These are phyloP conservation scores for Linum tenue DNA, from an alignment of 345 rosid genomes.

Conservation along the genomic window DNA sequence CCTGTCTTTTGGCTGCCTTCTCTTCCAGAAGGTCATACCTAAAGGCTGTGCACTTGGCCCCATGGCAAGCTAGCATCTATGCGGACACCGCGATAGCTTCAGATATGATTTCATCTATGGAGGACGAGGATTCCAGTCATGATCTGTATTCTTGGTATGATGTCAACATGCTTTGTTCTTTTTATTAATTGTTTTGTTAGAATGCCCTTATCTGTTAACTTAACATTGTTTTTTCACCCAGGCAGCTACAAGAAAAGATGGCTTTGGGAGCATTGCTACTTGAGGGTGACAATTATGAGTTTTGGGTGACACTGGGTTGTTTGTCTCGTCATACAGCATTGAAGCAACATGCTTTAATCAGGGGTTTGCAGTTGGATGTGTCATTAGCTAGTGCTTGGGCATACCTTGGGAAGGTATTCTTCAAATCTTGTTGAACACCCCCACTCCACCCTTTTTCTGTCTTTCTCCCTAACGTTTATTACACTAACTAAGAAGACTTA, in stretches of 20 bases:
- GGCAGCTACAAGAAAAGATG: slow-evolving; percentile 90
- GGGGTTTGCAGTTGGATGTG: slow-evolving; percentile 86
- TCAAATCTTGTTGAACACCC: background rate
- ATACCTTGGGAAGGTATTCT: slow-evolving; percentile 73
- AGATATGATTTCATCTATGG: slow-evolving; percentile 52
- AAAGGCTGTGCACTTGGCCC: slow-evolving; percentile 67
- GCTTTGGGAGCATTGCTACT: slow-evolving; percentile 73
- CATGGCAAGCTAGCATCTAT: slow-evolving; percentile 87
- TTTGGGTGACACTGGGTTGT: slow-evolving; percentile 88
- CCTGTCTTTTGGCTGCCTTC: slow-evolving; percentile 42
- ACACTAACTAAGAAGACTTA: background rate
- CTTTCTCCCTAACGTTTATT: no score
- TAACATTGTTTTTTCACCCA: slow-evolving; percentile 35
- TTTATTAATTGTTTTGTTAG: slow-evolving; percentile 14
- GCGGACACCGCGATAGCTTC: slow-evolving; percentile 62
- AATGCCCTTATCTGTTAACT: slow-evolving; percentile 13
- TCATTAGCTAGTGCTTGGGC: slow-evolving; percentile 88
- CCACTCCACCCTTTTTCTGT: background rate
- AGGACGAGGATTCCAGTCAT: slow-evolving; percentile 18
- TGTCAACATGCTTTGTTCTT: slow-evolving; percentile 9
- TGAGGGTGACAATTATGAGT: slow-evolving; percentile 68
- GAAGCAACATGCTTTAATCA: slow-evolving; percentile 75
- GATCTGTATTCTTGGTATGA: slow-evolving; percentile 51
- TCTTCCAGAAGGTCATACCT: slow-evolving; percentile 74
- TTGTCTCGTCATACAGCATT: slow-evolving; percentile 55